phyloP scores from a whole-genome alignment of 331 rosid genomes.

The Telfairia occidentalis region DNA sequence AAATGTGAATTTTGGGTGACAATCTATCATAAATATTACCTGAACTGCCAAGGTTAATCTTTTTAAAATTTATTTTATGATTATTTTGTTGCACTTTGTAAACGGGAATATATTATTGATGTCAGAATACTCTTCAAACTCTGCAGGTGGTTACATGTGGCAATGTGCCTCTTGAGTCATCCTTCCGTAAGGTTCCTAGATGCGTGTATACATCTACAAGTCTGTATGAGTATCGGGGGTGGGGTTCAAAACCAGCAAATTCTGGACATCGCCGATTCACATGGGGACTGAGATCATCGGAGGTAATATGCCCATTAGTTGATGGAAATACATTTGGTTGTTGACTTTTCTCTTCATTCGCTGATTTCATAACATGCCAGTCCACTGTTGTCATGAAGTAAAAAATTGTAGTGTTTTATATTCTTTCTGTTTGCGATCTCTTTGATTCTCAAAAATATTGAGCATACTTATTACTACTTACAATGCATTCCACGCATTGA shows the following conservation, averaged over 20 bases:
- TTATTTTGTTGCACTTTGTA: not conserved
- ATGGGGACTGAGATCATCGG: slow-evolving; percentile 91
- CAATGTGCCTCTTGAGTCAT: slow-evolving; percentile 90
- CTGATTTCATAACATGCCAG: not conserved
- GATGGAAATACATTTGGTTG: not conserved
- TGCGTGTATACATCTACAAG: slow-evolving; percentile 93
- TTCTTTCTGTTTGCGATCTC: not conserved
- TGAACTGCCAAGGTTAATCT: not conserved
- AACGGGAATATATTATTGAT: slow-evolving; percentile 14
- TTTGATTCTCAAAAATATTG: not conserved
- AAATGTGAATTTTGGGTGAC: not conserved
- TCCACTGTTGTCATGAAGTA: not conserved
- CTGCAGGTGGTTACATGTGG: slow-evolving; percentile 97
- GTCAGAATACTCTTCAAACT: slow-evolving; percentile 17
- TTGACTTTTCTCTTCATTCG: slow-evolving; percentile 2
- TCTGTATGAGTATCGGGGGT: slow-evolving; percentile 85
- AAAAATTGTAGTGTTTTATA: not conserved
- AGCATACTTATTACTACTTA: not conserved
- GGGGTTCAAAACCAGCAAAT: slow-evolving; percentile 95
- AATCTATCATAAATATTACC: not conserved
- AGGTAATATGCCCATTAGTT: slow-evolving; percentile 28
- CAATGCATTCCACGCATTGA: not conserved
- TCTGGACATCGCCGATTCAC: slow-evolving; percentile 83
- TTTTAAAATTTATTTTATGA: not conserved
- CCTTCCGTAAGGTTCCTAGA: slow-evolving; percentile 87